phyloP scores from a whole-genome alignment of 2,329 filamentous ascomycete genomes.

The Fusarium sp. region DNA sequence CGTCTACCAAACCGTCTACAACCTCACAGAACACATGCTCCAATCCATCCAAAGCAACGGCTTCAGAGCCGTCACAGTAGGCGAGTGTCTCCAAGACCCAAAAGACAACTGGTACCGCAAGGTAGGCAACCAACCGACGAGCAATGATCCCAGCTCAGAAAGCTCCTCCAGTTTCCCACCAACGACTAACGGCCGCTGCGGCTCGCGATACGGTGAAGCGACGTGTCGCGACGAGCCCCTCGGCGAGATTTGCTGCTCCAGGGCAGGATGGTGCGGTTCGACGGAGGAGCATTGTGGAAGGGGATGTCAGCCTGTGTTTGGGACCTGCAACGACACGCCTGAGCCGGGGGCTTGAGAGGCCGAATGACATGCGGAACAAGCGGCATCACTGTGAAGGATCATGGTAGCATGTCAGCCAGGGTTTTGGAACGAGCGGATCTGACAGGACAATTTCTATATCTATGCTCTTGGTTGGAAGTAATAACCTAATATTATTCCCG shows the following conservation, averaged over 20 bases:
- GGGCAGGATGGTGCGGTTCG: constrained; percentile 52
- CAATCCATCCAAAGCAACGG: constrained; percentile 54
- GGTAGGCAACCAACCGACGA: constrained; percentile 26
- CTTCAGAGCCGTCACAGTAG: constrained; percentile 59
- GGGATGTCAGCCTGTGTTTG: constrained; percentile 54
- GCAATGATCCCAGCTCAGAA: constrained; percentile 10
- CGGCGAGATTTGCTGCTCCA: constrained; percentile 40
- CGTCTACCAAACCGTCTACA: constrained; percentile 58
- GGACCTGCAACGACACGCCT: constrained; percentile 38
- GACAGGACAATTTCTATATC: background rate
- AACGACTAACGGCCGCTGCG: constrained; percentile 42
- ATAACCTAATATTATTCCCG: constrained; percentile 15
- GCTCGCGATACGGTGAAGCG: constrained; percentile 33
- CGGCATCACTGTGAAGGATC: constrained; percentile 52
- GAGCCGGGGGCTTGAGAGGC: constrained; percentile 20
- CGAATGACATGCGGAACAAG: constrained; percentile 3
- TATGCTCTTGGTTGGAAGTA: background rate
- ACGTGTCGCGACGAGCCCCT: constrained; percentile 35
- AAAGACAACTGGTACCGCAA: constrained; percentile 64
- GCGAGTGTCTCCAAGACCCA: constrained; percentile 66
- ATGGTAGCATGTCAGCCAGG: constrained; percentile 53
- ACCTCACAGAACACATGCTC: constrained; percentile 58
- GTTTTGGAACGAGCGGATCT: constrained; percentile 38
- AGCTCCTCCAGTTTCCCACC: constrained; percentile 32
- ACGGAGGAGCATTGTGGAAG: constrained; percentile 54